Evolutionary conservation across 305 asterid genomes (phyloP), one percentile per base, ranked within the genome.

Genomic region (Fraxinus greggii): DNA sequence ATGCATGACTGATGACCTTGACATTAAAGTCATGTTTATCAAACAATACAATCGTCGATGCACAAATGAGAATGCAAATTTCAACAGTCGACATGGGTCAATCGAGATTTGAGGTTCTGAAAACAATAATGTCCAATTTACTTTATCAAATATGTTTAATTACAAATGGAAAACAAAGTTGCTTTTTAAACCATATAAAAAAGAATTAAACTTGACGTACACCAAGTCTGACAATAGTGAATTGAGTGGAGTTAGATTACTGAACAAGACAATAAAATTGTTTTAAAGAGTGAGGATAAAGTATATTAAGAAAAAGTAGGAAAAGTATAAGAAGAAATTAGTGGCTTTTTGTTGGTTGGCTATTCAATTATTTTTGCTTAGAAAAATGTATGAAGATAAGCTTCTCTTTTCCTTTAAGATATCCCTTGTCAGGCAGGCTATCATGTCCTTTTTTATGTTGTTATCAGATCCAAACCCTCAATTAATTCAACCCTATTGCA

Each of bases 331-430:
- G 75, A 69, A 5, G 75, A 69, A 29, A 29, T 69, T 69, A 42
- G 78, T 59, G 75, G 23, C 54, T 48, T 82, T 1, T 63, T 24
- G 7, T 42, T 63, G 72, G 72, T 24, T 28, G 40, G 75, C 13
- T 65, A 65, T 63, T 82, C 26, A 76, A 40, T 67, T 63, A 2
- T 5, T 40, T 67, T 76, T 56, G 51, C 80, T 77, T 77, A 33
- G 36, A 77, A 28, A 59, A 59, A 35, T 61, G 35, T 82, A 42
- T 7, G 45, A 15, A 63, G 79, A 82, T 33, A 78, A 77, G 75
- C 81, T 67, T 72, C 32, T 72, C 69, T 77, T 38, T 78, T 15
- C 32, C 38, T 33, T 29, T 76, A 42, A 42, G 38, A 59, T 33
- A 6, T 9, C 54, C 12, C 67, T 75, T 76, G 72, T 40, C 70